These are phyloP conservation scores for Yamadazyma oceani DNA, from an alignment of 1,139 yeast species.

Conservation along the genomic window DNA sequence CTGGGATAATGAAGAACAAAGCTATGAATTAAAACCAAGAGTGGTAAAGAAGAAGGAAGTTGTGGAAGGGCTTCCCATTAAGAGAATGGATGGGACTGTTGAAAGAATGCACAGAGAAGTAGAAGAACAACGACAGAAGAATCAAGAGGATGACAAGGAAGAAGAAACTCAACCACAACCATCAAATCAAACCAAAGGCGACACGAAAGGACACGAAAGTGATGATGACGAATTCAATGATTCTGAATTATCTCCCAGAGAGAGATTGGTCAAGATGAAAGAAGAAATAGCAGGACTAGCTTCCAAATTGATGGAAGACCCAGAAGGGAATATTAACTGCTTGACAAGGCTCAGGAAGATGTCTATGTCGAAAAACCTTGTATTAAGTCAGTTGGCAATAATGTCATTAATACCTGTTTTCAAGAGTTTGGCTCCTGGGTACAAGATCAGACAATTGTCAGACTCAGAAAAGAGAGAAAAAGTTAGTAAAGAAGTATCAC, in stretches of 20 bases:
- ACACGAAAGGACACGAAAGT: slow-evolving; percentile 20
- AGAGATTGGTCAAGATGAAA: slow-evolving; percentile 59
- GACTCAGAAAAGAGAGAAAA: slow-evolving; percentile 80
- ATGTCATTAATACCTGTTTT: slow-evolving; percentile 82
- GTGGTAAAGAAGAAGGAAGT: slow-evolving; percentile 30
- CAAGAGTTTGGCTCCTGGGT: slow-evolving; percentile 84
- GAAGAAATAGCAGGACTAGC: slow-evolving; percentile 86
- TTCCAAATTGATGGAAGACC: slow-evolving; percentile 77
- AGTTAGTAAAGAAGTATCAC: slow-evolving; percentile 79
- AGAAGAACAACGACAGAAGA: slow-evolving; percentile 25
- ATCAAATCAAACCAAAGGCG: slow-evolving; percentile 13
- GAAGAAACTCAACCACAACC: slow-evolving; percentile 21
- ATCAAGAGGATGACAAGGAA: slow-evolving; percentile 12
- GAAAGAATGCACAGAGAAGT: slow-evolving; percentile 55
- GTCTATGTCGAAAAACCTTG: slow-evolving; percentile 65
- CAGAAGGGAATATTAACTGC: slow-evolving; percentile 76
- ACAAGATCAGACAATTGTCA: slow-evolving; percentile 77
- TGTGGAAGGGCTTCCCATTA: slow-evolving; percentile 81
- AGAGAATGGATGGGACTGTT: slow-evolving; percentile 66
- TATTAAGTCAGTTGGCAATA: slow-evolving; percentile 71
- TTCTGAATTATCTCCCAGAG: slow-evolving; percentile 54
- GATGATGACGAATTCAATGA: slow-evolving; percentile 43
- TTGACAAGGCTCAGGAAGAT: slow-evolving; percentile 71
- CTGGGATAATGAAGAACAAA: slow-evolving; percentile 68
- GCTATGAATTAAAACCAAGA: slow-evolving; percentile 65